A percentile compares a stretch with the other conserved stretches of the same genome.
phyloP scores from a whole-genome alignment of 306 rosid genomes.

The Sesbania bispinosa region DNA sequence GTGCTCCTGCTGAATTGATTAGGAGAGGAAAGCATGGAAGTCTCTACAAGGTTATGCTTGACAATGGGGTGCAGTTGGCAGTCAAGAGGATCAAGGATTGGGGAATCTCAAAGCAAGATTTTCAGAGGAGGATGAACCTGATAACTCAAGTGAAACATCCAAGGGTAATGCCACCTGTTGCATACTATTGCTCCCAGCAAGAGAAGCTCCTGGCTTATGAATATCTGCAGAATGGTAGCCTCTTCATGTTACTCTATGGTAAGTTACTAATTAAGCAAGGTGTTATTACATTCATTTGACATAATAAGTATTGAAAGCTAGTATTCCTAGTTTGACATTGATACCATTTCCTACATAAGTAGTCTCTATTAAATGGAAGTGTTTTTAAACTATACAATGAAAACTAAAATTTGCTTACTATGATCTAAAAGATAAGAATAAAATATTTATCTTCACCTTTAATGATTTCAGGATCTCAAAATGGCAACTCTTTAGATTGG shows the following conservation, averaged over 20 bases:
- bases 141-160: conserved; percentile 50
- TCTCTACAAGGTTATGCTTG: conserved; percentile 61
- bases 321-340: not conserved
- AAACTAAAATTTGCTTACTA: not conserved
- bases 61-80: conserved; percentile 48
- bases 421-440: not conserved
- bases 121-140: conserved; percentile 47
- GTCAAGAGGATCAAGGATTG: conserved; percentile 75
- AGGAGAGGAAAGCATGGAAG: conserved; percentile 73
- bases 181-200: conserved; percentile 68
- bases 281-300: not conserved
- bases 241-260: conserved; percentile 69
- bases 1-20: conserved; percentile 71
- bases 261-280: not conserved
- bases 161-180: conserved; percentile 47
- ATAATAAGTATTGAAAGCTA: not conserved
- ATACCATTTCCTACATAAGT: not conserved
- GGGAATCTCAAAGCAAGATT: conserved; percentile 50
- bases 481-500: conserved; percentile 54
- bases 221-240: conserved; percentile 64
- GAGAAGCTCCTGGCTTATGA: conserved; percentile 78
- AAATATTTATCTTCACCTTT: not conserved
- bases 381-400: not conserved
- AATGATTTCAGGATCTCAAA: conserved; percentile 43
- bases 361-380: not conserved